phyloP scores from a whole-genome alignment of 768 basidiomycete species.

The Antrodiella citrinella region DNA sequence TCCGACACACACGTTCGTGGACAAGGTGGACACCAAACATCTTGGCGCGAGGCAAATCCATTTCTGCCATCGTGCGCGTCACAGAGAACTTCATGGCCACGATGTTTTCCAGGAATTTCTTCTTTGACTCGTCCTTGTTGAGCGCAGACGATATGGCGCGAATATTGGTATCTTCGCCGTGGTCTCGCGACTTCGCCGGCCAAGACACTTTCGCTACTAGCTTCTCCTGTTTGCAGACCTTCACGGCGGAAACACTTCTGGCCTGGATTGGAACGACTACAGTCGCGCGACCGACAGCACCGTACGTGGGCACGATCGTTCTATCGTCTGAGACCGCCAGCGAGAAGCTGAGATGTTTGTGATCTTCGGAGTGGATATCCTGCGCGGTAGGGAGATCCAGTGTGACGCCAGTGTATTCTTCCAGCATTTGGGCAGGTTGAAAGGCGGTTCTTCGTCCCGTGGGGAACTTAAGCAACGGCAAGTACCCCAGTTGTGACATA shows the following conservation, averaged over 20 bases:
- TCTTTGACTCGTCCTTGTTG: not conserved
- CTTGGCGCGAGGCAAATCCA: slow-evolving; percentile 9
- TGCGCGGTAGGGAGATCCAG: not conserved
- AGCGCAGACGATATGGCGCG: not conserved
- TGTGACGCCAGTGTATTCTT: not conserved
- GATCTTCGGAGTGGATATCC: not conserved
- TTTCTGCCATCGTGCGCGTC: slow-evolving; percentile 1
- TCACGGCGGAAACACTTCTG: not conserved
- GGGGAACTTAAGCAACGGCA: slow-evolving; percentile 9
- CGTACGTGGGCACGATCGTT: not conserved
- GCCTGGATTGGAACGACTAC: slow-evolving; percentile 1
- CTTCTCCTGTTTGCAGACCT: not conserved
- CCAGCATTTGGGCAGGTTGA: not conserved
- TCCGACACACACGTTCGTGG: slow-evolving; percentile 13
- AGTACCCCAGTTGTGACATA: slow-evolving; percentile 11
- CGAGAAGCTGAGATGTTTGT: not conserved
- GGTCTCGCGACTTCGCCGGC: not conserved
- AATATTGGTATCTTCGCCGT: not conserved
- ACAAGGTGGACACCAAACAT: slow-evolving; percentile 5
- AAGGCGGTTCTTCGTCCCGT: not conserved
- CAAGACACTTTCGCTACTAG: slow-evolving; percentile 8
- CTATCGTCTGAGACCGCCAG: not conserved
- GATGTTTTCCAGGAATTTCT: slow-evolving; percentile 1
- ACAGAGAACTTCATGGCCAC: slow-evolving; percentile 7
- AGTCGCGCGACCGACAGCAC: slow-evolving; percentile 1